These are phyloP conservation scores for Macrolepiota fuliginosa DNA, from an alignment of 768 basidiomycete genomes.

Conservation along the genomic window DNA sequence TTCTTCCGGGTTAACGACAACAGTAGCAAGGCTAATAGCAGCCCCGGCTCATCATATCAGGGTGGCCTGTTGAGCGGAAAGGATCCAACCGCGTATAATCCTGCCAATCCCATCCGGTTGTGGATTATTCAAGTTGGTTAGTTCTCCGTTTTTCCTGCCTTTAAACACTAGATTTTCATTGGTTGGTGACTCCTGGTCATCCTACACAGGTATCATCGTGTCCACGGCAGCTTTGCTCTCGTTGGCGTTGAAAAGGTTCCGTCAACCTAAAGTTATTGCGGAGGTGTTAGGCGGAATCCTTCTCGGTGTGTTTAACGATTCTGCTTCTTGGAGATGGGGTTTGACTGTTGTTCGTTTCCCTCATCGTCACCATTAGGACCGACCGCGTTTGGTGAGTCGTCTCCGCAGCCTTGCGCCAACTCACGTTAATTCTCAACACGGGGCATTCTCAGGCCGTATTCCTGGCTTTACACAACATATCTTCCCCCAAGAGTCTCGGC, in stretches of 20 bases:
- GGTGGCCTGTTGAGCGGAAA: constrained; percentile 75
- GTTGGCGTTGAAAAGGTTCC: constrained; percentile 65
- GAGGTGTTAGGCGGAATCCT: constrained; percentile 88
- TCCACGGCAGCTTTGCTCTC: constrained; percentile 72
- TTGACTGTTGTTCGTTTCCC: neutral
- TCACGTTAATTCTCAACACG: too few relatives aligned
- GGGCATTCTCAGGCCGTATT: constrained; percentile 55
- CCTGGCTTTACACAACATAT: constrained; percentile 86
- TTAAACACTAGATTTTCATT: neutral
- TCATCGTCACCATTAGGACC: constrained; percentile 32
- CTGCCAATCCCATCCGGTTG: constrained; percentile 66
- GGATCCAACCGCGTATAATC: constrained; percentile 67
- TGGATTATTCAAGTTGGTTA: constrained; percentile 81
- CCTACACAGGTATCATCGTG: constrained; percentile 71
- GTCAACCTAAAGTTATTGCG: constrained; percentile 84
- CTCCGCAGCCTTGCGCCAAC: neutral
- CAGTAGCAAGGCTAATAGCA: neutral
- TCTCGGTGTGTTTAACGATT: constrained; percentile 45
- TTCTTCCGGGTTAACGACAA: neutral
- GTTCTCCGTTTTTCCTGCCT: constrained; percentile 19
- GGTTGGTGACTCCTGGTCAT: neutral
- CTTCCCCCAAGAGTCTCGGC: constrained; percentile 68
- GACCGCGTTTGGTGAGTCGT: constrained; percentile 41
- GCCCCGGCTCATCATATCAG: constrained; percentile 28
- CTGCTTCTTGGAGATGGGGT: neutral